Conservation (phyloP, 2,329 filamentous ascomycete species). For the Verticillium zaregamsianum region DNA sequence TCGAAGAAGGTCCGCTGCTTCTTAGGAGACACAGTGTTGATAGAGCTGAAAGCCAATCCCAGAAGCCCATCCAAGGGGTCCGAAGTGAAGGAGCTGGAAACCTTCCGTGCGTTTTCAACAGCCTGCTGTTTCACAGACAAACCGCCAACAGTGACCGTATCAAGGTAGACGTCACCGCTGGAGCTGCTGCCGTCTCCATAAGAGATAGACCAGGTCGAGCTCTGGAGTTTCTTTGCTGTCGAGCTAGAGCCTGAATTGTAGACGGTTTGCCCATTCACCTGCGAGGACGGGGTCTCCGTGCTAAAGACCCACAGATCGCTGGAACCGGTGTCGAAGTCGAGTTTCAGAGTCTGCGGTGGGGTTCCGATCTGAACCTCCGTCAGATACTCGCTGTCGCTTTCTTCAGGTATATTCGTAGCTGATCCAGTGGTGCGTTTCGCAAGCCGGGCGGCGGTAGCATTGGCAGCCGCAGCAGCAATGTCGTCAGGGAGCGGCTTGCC, state of each 20-base stretch:
- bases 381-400: conserved; percentile 32
- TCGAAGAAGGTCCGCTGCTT: conserved; percentile 24
- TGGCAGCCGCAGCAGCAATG: conserved; percentile 19
- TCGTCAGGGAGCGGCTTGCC: conserved; percentile 25
- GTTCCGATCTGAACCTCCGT: conserved; percentile 37
- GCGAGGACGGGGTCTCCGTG: conserved; percentile 17
- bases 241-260: conserved; percentile 24
- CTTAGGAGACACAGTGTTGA: conserved; percentile 26
- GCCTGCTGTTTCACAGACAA: conserved; percentile 21
- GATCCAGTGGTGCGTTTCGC: conserved; percentile 24
- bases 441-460: conserved; percentile 4
- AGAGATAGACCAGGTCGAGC: conserved; percentile 23
- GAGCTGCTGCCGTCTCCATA: conserved; percentile 27
- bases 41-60: conserved; percentile 58
- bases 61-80: conserved; percentile 53
- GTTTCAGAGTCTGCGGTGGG: conserved; percentile 35
- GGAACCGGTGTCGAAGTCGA: conserved; percentile 43
- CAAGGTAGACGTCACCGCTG: conserved; percentile 25
- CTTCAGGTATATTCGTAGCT: conserved; percentile 19
- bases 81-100: conserved; percentile 20
- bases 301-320: conserved; percentile 35
- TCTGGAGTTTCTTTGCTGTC: conserved; percentile 20
- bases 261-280: conserved; percentile 20
- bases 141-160: conserved; percentile 24
- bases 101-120: conserved; percentile 22